These are phyloP conservation scores for Paramecium sexaurelia DNA, from an alignment of 73 alveolate species.

Conservation along the genomic window DNA sequence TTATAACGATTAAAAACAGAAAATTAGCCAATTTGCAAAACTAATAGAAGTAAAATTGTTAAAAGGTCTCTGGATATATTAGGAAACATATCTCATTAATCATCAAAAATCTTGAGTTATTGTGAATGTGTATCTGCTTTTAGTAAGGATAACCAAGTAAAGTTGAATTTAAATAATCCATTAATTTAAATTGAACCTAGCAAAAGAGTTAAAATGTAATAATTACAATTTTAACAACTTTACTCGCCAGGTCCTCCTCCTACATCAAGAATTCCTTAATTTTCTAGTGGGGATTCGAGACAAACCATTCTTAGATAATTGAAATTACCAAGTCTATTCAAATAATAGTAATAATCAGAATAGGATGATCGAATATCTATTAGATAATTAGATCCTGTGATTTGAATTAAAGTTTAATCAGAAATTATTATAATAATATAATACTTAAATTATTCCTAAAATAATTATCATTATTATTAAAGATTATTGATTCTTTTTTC, in stretches of 20 bases:
- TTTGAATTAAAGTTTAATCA: neutral
- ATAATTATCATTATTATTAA: too few species aligned
- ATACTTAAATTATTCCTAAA: neutral
- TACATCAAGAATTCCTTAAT: slow-evolving; percentile 16
- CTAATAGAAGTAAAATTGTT: neutral
- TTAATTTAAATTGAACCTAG: neutral
- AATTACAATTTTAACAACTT: neutral
- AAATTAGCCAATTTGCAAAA: neutral
- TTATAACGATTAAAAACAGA: neutral
- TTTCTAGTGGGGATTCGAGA: slow-evolving; percentile 32
- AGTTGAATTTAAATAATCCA: neutral
- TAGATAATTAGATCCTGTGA: neutral
- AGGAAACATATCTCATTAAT: slow-evolving; percentile 8
- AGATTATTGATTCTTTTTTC: too few species aligned
- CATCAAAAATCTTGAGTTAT: neutral
- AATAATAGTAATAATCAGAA: slow-evolving; percentile 1
- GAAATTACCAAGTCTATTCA: slow-evolving; percentile 8
- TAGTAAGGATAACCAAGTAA: neutral
- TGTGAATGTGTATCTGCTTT: neutral
- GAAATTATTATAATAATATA: neutral
- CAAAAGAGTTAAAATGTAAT: slow-evolving; percentile 9
- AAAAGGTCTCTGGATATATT: neutral
- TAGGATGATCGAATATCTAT: slow-evolving; percentile 1
- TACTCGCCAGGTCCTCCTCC: slow-evolving; percentile 5
- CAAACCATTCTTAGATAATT: neutral